Base-by-base conservation (phyloP, 2,329 filamentous ascomycete species). In the Fusarium sterilihyphosum region DNA sequence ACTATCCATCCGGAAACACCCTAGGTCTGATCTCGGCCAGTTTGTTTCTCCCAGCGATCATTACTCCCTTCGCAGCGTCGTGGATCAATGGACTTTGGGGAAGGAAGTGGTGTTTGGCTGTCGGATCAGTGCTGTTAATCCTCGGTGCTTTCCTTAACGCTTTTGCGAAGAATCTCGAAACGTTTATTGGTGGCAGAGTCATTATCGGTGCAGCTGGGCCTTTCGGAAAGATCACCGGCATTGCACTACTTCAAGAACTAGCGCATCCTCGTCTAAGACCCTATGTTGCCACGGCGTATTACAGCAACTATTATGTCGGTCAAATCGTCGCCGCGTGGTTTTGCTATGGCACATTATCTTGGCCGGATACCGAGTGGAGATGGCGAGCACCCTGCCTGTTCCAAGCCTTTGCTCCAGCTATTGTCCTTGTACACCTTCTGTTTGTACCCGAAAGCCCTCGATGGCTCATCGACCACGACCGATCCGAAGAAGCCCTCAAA, bases 371-470 rank as follows among this genome's bases (percentile, higher is more conserved):
- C 1, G 66, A 75, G 20, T 75, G 73, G 73, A 59, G 70, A 38
- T 75, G 73, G 73, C 41, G 73, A 40, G 66, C 67, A 4, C 73
- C 73, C 1, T 73, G 70, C 9, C 33, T 75, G 4, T 66, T 75
- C 41, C 73, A 75, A 5, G 73, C 70, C 2, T 73, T 75, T 16
- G 71, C 66, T 3, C 73, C 73, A 0, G 58, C 70, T 1, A 31
- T 75, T 17, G 73, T 75, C 6, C 70, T 75, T 8, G 44, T 61
- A 3, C 66, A 67, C 13, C 60, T 73, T 9, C 49, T 62, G 1
- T 78, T 92, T 22, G 80, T 83, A 16, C 82, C 81, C 1, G 83
- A 84, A 60, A 83, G 80, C 3, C 83, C 80, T 1, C 77, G 82
- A 52, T 84, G 82, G 82, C 76, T 84, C 1, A 78, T 83, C 2